phyloP scores from a whole-genome alignment of 176 grass and related monocot genomes.

The Bolboschoenus planiculmis region DNA sequence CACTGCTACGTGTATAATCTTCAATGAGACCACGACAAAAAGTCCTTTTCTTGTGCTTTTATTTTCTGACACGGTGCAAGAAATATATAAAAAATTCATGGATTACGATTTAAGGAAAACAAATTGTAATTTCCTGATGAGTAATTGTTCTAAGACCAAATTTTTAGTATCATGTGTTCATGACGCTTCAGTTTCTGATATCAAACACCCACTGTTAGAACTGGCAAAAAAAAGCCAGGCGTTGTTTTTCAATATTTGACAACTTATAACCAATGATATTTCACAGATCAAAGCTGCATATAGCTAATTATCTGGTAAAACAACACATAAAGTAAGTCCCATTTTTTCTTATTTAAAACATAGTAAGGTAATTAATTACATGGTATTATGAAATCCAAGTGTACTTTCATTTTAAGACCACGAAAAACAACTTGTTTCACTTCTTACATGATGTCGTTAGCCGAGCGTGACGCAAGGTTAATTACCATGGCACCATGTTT shows the following conservation, averaged over 20 bases:
- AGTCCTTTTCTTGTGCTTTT: too few relatives aligned
- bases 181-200: neutral
- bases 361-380: constrained; percentile 17
- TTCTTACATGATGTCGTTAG: neutral
- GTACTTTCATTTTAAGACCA: neutral
- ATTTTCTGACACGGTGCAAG: too few relatives aligned
- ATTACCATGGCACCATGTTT: neutral
- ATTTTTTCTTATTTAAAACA: neutral
- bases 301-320: neutral
- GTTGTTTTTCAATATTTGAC: neutral
- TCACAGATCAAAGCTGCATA: neutral
- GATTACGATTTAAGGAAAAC: too few relatives aligned
- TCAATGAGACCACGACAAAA: too few relatives aligned
- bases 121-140: too few relatives aligned
- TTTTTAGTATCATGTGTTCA: neutral
- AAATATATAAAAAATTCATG: too few relatives aligned
- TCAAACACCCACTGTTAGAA: neutral
- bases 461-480: neutral
- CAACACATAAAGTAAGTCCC: neutral
- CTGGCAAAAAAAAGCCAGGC: neutral
- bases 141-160: neutral
- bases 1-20: too few relatives aligned
- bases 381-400: neutral
- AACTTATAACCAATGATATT: neutral
- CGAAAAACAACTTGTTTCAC: neutral